Evolutionary conservation across 805 yeast species (phyloP), one percentile per base, ranked within the genome.

Genomic region (Candida caryicola): DNA sequence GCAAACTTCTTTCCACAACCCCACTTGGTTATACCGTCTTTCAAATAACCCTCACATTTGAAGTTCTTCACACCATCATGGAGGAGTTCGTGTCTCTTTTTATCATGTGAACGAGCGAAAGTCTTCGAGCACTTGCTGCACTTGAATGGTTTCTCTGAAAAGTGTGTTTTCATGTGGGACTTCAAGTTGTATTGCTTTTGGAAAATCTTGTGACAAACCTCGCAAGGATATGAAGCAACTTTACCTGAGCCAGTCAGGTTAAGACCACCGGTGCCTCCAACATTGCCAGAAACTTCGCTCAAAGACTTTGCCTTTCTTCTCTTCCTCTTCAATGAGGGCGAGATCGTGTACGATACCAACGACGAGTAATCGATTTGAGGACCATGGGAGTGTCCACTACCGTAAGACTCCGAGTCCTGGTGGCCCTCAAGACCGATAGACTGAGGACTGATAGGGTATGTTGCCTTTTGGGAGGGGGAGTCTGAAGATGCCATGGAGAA

Each of bases 1-100:
- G 90, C 88, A 59, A 84, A 84, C 45, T 72, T 69, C 53, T 79
- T 77, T 12, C 84, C 82, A 56, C 91, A 83, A 3, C 90, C 91
- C 90, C 91, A 82, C 46, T 62, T 60, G 3, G 82, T 77, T 10
- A 50, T 54, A 0, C 81, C 81, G 49, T 81, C 82, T 23, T 69
- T 69, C 44, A 82, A 58, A 15, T 58, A 57, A 0, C 89, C 90
- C 40, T 74, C 74, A 54, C 93, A 85, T 39, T 71, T 75, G 59
- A 79, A 84, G 55, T 74, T 79, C 65, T 81, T 82, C 40, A 74
- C 79, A 4, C 90, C 90, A 15, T 80, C 74, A 51, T 85, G 93
- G n/a, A 85, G 63, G 14, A 76, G 68, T 54, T 85, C 90, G 56
- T 85, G 93, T 34, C 93, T 73, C 49, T 81, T 81, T 38, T 82